These are phyloP conservation scores for Saturnispora besseyi DNA, from an alignment of 805 yeast genomes.

Conservation along the genomic window DNA sequence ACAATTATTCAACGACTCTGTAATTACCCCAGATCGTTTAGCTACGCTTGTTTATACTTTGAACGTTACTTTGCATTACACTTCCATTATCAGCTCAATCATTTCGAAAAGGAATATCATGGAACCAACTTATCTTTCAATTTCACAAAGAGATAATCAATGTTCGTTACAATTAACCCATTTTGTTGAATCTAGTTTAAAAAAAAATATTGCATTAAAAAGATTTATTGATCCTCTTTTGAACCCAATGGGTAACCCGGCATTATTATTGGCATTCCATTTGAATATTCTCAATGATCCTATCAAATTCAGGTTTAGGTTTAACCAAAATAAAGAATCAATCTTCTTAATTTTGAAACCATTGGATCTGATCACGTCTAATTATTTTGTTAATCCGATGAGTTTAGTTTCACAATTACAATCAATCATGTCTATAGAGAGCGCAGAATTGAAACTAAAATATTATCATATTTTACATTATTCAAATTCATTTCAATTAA, in stretches of 20 bases:
- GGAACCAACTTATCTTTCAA: constrained; percentile 6
- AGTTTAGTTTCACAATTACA: constrained; percentile 16
- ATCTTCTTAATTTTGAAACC: constrained; percentile 17
- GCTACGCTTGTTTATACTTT: constrained; percentile 6
- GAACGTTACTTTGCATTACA: constrained; percentile 9
- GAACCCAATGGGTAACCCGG: constrained; percentile 10
- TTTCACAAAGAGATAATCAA: constrained; percentile 12
- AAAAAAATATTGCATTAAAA: background rate
- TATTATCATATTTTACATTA: constrained; percentile 15
- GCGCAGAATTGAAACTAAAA: constrained; percentile 5
- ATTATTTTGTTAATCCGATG: constrained; percentile 19
- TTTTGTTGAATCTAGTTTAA: background rate
- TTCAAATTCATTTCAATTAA: constrained; percentile 13
- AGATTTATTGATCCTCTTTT: constrained; percentile 6
- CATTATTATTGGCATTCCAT: constrained; percentile 18
- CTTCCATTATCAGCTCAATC: constrained; percentile 1
- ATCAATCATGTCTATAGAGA: constrained; percentile 13
- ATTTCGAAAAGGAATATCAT: constrained; percentile 8
- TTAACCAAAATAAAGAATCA: constrained; percentile 10
- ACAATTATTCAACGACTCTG: background rate
- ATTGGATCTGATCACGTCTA: constrained; percentile 12
- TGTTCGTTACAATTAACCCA: constrained; percentile 7
- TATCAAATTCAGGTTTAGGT: constrained; percentile 16
- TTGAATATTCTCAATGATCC: constrained; percentile 21
- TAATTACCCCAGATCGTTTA: background rate